Conservation (phyloP, 225 moss, liverwort and hornwort genomes). For the Bryum argenteum region DNA sequence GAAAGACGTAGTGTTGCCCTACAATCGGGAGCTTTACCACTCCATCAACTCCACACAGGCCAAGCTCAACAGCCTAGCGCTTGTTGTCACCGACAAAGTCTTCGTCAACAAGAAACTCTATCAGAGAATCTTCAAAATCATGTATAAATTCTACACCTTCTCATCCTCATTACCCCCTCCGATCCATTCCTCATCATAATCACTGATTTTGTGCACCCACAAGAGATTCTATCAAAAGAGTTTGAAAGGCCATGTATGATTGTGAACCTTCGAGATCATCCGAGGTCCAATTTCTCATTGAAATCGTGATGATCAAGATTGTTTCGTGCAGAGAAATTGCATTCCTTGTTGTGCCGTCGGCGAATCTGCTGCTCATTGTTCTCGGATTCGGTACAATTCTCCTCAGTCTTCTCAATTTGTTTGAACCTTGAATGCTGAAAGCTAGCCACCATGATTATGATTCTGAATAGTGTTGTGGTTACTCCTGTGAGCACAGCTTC, state of each 20-base stretch:
- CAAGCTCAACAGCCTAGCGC: conserved; percentile 41
- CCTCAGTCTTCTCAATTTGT: background rate
- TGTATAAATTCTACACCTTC: conserved; percentile 20
- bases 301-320: too few species aligned
- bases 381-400: conserved; percentile 57
- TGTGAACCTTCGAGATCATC: too few species aligned
- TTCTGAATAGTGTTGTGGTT: background rate
- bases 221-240: too few species aligned
- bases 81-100: conserved; percentile 41
- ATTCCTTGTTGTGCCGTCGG: conserved; percentile 48
- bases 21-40: conserved; percentile 13
- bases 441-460: background rate
- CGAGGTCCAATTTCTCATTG: too few species aligned
- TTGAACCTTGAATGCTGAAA: background rate
- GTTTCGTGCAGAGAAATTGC: conserved; percentile 42
- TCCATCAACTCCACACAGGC: conserved; percentile 44
- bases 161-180: background rate
- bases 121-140: conserved; percentile 40
- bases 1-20: conserved; percentile 40
- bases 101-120: conserved; percentile 54
- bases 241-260: too few species aligned
- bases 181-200: too few species aligned
- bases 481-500: conserved; percentile 36
- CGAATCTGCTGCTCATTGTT: conserved; percentile 44
- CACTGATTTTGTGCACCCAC: too few species aligned